Base-by-base conservation (phyloP, 2,329 filamentous ascomycete genomes). In the Exophiala sp. region DNA sequence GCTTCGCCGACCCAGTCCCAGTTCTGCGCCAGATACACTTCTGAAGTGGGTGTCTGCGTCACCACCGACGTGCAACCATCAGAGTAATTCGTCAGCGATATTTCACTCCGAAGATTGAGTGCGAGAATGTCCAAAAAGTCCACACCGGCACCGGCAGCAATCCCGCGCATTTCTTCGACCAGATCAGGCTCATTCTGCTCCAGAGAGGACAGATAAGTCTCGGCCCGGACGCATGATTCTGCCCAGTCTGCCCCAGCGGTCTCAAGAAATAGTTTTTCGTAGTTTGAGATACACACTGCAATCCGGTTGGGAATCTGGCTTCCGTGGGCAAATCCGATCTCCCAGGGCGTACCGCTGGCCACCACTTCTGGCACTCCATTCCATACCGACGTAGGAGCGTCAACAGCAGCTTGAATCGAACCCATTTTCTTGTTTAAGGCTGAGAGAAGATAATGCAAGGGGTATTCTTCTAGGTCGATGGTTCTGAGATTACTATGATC, bases 21-120 rank as follows among this genome's bases (percentile, higher is more conserved):
- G 46, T 82, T 82, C 66, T 82, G 79, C 3, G 72, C 76, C 6
- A 81, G 62, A 47, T 74, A 75, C 6, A 68, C 57, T 9, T 60
- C 50, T 1, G 63, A 59, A 0, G 70, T 76, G 6, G 29, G 18
- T 11, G 20, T 34, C 40, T 71, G 69, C 76, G 77, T 81, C 5
- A 72, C 72, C 4, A 83, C 61, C 20, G 76, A 72, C 2, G 80
- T 82, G 59, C 80, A 84, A 9, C 80, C 80, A 62, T 83, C 80
- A 18, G 40, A 39, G 48, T 47, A 52, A 20, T 55, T 52, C 4
- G 53, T 55, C 47, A 55, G 38, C 12, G 40, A 44, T n/a, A 83
- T 81, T 63, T 83, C 80, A 0, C 79, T 83, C 5, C 81, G 74
- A 21, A 81, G 77, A 56, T 84, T 83, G 44, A 83, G 65, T 0